Conservation (phyloP, 2,329 filamentous ascomycete species). For the Aschersonia sp. region DNA sequence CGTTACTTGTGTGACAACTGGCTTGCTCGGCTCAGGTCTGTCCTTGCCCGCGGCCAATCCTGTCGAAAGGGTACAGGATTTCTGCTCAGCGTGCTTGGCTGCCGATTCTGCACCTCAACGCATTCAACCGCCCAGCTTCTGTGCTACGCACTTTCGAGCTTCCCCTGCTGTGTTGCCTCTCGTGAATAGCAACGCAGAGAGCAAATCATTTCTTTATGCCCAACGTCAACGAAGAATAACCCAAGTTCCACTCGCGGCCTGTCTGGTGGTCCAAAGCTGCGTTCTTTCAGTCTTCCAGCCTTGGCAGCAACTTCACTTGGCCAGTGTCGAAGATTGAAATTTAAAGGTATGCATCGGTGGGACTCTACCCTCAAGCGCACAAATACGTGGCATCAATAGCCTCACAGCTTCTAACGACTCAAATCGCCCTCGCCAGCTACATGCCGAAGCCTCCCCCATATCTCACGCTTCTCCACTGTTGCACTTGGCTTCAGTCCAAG, state of each 20-base stretch:
- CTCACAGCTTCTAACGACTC: constrained; percentile 2
- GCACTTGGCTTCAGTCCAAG: constrained; percentile 27
- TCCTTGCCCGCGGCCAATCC: not conserved
- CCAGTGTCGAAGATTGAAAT: not conserved
- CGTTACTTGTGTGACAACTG: not conserved
- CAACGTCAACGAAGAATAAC: too few relatives aligned
- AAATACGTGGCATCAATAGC: constrained; percentile 2
- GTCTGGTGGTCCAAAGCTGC: too few relatives aligned
- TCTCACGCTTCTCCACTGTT: constrained; percentile 23
- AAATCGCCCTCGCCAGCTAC: constrained; percentile 15
- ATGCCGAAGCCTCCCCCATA: constrained; percentile 23
- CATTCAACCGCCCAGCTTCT: not conserved
- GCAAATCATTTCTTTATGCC: too few relatives aligned
- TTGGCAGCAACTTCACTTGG: too few relatives aligned
- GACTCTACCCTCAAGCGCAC: constrained; percentile 3
- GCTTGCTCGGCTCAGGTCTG: constrained; percentile 6
- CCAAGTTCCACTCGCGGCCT: too few relatives aligned
- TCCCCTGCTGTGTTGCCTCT: not conserved
- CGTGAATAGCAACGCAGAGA: too few relatives aligned
- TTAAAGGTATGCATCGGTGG: constrained; percentile 12
- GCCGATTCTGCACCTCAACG: not conserved
- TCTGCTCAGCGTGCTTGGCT: not conserved
- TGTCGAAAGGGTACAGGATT: not conserved
- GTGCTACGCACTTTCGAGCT: not conserved
- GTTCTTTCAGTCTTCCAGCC: too few relatives aligned